phyloP scores from a whole-genome alignment of 1,284 basidiomycete genomes.

The Rhodotorula sp. region DNA sequence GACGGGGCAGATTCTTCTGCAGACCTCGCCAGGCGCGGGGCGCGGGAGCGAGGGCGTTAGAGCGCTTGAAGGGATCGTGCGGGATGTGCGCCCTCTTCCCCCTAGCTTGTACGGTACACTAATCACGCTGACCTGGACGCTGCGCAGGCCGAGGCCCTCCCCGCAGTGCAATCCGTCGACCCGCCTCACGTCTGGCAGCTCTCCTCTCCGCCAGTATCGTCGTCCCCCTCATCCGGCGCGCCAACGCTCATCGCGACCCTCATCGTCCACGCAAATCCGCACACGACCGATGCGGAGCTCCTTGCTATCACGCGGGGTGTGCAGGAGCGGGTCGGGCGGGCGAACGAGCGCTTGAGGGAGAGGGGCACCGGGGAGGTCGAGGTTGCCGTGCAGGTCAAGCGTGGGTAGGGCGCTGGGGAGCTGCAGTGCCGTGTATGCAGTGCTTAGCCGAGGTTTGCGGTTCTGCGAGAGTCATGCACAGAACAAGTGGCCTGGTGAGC shows the following conservation, averaged over 20 bases:
- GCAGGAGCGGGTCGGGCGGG: conserved; percentile 55
- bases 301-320: conserved; percentile 71
- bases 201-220: neutral
- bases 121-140: neutral
- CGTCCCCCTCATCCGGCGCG: conserved; percentile 1
- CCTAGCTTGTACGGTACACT: neutral
- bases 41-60: too few relatives aligned
- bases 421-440: too few relatives aligned
- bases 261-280: conserved; percentile 70
- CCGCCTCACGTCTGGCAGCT: conserved; percentile 85
- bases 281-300: conserved; percentile 71
- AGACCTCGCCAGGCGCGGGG: conserved; percentile 58
- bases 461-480: too few relatives aligned
- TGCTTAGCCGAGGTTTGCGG: too few relatives aligned
- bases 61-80: neutral
- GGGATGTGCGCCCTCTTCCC: neutral
- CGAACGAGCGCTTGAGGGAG: neutral
- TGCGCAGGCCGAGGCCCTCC: conserved; percentile 70
- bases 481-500: too few relatives aligned
- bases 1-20: conserved; percentile 78
- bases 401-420: too few relatives aligned
- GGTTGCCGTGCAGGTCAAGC: neutral
- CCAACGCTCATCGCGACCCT: conserved; percentile 65
- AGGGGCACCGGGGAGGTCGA: neutral
- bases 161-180: conserved; percentile 72